phyloP scores from a whole-genome alignment of 495 filamentous ascomycete genomes.

The Talaromyces nanjingensis region DNA sequence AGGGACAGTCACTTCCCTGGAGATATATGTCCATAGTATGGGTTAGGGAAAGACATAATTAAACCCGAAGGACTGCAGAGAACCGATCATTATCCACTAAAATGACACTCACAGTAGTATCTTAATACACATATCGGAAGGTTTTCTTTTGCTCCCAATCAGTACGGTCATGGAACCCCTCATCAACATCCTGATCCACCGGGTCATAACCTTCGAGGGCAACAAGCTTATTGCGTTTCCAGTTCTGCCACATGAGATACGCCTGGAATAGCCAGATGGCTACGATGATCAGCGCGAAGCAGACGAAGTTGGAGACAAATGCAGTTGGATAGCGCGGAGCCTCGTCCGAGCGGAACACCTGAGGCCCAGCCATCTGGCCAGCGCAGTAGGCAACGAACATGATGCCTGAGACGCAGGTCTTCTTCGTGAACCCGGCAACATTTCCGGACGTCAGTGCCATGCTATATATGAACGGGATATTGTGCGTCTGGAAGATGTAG shows the following conservation, averaged over 20 bases:
- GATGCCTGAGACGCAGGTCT: slow-evolving; percentile 23
- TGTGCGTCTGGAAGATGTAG: neutral
- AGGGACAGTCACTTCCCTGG: neutral
- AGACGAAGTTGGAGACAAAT: neutral
- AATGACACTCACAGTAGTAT: neutral
- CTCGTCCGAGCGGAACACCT: neutral
- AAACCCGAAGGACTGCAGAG: neutral
- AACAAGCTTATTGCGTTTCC: neutral
- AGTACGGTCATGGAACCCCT: neutral
- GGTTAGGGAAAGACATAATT: neutral
- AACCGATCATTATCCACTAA: neutral
- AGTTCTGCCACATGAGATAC: neutral
- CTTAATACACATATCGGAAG: neutral
- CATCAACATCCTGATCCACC: neutral
- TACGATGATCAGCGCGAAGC: neutral
- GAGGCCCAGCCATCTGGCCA: slow-evolving; percentile 12
- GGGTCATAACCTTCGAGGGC: neutral
- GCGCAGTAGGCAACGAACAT: slow-evolving; percentile 13
- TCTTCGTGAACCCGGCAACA: slow-evolving; percentile 53
- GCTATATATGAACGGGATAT: neutral
- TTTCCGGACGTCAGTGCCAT: slow-evolving; percentile 37
- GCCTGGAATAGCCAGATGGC: neutral
- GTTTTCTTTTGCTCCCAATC: neutral
- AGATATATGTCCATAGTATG: neutral
- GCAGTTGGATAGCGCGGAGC: neutral